Evolutionary conservation across 2,329 filamentous ascomycete genomes (phyloP).

Genomic region (Beauveria varroae): DNA sequence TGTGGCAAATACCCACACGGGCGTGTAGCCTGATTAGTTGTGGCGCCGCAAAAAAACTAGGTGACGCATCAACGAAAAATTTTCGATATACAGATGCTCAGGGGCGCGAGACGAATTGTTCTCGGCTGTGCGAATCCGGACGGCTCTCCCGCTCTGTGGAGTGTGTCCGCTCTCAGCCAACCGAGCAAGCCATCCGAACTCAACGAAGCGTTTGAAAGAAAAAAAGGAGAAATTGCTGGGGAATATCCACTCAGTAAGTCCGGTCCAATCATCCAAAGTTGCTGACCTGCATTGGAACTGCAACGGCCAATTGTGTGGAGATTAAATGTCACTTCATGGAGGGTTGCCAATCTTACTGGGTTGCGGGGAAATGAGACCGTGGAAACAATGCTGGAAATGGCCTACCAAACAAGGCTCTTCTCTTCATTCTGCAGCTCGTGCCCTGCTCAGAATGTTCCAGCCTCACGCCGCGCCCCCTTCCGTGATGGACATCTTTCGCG

Average conservation of each 20-base stretch:
- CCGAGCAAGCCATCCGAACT: neutral
- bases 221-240: neutral
- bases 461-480: neutral
- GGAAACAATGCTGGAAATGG: neutral
- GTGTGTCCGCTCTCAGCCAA: neutral
- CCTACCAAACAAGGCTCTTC: neutral
- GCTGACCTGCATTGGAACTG: neutral
- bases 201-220: neutral
- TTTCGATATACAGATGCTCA: neutral
- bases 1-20: neutral
- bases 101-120: neutral
- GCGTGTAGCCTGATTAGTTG: neutral
- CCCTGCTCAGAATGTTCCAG: neutral
- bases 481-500: neutral
- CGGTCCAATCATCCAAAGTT: conserved; percentile 1
- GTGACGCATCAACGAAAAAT: neutral
- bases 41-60: neutral
- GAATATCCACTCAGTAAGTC: neutral
- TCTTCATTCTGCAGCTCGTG: neutral
- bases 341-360: neutral
- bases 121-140: neutral
- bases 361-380: neutral
- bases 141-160: neutral
- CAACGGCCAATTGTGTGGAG: conserved; percentile 9
- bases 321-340: neutral